Base-by-base conservation (phyloP, 768 basidiomycete genomes). In the Mycena galopus region DNA sequence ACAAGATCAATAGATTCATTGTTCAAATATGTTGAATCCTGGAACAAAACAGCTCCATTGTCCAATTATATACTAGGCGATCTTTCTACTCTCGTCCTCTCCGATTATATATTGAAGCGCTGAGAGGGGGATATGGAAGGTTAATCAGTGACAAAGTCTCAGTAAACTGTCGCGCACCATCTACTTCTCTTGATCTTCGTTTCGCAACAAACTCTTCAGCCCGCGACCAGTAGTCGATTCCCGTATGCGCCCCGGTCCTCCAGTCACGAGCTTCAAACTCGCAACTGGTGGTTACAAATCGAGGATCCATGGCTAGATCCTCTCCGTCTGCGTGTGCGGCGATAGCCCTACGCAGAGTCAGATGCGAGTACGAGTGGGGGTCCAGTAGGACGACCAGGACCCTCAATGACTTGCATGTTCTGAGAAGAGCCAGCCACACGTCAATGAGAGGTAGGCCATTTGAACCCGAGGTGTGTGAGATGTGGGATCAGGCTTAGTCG, bases 171-270 rank as follows among this genome's bases (percentile, higher is more conserved):
- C 11, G 6, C 55, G 29, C 55, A 56, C 55, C 27, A 21, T 56
- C 37, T 27, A 66, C 17, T 57, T 57, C 29, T 2, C 65, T 39
- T 19, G 57, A 58, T 47, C 65, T 42, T 12, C 65, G 35, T 23
- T 47, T 67, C 29, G 29, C 55, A 12, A 58, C 17, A 16, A 66
- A 67, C 8, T 67, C 65, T 30, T 67, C 66, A 21, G 65, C 66
- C 23, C 42, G 37, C 29, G 66, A 58, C 56, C 66, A 67, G 19
- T 59, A 67, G 19, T 67, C 56, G 30, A 44, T 35, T 5, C 66
- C 57, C n/a, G 30, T 67, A 21, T 57, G 57, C 17, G 66, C 66
- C 21, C 66, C 66, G 32, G 32, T 59, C 32, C 29, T 30, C 66
- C 57, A 67, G 33, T 67, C 66, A 11, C 14, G 9, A 16, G 30